Evolutionary conservation across 169 alveolate genomes (phyloP), one percentile per base, ranked within the genome.

Genomic region (Cryptosporidium meleagridis): DNA sequence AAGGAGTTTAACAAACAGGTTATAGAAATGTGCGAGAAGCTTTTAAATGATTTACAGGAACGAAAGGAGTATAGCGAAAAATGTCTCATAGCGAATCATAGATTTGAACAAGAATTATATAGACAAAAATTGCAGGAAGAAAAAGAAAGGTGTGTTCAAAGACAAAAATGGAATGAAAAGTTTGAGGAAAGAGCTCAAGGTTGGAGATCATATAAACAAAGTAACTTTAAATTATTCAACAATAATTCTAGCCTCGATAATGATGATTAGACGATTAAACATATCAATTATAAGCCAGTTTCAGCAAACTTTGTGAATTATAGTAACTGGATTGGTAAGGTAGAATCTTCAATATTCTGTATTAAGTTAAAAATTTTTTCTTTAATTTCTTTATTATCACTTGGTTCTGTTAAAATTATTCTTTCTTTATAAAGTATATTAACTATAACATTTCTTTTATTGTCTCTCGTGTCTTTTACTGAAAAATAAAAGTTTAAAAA

Each of bases 11-110:
- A 95, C 29, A 85, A 85, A 59, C 93, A 92, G 67, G 93, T 94
- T 39, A 91, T 93, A 51, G 93, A 89, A 69, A 95, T 94, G 92
- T 92, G 97, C 75, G 96, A 93, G 69, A 91, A 69, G 44, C 91
- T 95, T 58, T 67, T 95, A 21, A 92, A 92, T 52, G 93, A 91
- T 61, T 94, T 91, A 31, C 84, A 87, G 84, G 97, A 95, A 26
- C 85, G 94, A 72, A 86, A 91, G 39, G 97, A 95, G 87, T 95
- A 95, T 71, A 96, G 96, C 29, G 95, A 95, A 86, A 92, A 89
- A 53, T 94, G 96, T 72, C 89, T 93, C 62, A 59, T 85, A 33
- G 96, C 97, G 6, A 95, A 95, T 80, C 93, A 92, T 48, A 58
- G 73, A 31, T 80, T 72, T 35, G 94, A 85, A 45, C 65, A 55